These are phyloP conservation scores for Colletotrichum filicis DNA, from an alignment of 2,329 filamentous ascomycete genomes.

Conservation along the genomic window DNA sequence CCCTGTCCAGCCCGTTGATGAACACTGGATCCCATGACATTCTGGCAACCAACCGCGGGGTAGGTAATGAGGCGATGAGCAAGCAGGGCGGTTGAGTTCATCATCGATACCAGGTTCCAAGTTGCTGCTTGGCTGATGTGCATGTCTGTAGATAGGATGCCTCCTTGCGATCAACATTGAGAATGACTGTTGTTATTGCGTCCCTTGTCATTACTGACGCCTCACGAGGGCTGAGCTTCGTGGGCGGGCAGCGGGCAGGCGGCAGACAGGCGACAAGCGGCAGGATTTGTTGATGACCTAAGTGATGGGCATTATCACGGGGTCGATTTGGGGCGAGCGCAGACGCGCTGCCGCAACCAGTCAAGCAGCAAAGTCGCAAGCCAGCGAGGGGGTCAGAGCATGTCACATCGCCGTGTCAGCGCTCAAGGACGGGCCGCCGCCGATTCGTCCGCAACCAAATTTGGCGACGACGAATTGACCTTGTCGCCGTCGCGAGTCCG, in stretches of 20 bases:
- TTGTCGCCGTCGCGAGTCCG: slow-evolving; percentile 25
- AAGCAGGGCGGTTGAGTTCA: slow-evolving; percentile 12
- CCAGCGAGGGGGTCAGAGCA: slow-evolving; percentile 30
- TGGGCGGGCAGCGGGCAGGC: neutral
- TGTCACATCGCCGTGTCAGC: slow-evolving; percentile 38
- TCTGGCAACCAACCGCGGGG: slow-evolving; percentile 17
- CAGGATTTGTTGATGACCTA: slow-evolving; percentile 21
- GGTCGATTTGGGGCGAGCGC: slow-evolving; percentile 39
- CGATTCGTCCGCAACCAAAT: slow-evolving; percentile 33
- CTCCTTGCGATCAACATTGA: slow-evolving; percentile 18
- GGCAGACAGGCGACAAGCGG: slow-evolving; percentile 12
- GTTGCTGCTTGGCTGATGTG: slow-evolving; percentile 12
- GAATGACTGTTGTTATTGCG: neutral
- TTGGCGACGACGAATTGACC: slow-evolving; percentile 31
- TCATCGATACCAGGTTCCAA: neutral
- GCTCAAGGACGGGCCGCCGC: slow-evolving; percentile 31
- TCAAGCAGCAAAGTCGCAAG: slow-evolving; percentile 28
- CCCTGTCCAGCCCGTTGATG: slow-evolving; percentile 9
- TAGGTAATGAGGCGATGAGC: slow-evolving; percentile 23
- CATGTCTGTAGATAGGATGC: neutral
- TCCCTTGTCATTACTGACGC: neutral
- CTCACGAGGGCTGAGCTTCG: slow-evolving; percentile 1
- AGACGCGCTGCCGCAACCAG: slow-evolving; percentile 29
- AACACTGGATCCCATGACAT: slow-evolving; percentile 24
- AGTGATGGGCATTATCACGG: slow-evolving; percentile 42